Conservation (phyloP, 1,284 basidiomycete species). For the Malassezia sympodialis region DNA sequence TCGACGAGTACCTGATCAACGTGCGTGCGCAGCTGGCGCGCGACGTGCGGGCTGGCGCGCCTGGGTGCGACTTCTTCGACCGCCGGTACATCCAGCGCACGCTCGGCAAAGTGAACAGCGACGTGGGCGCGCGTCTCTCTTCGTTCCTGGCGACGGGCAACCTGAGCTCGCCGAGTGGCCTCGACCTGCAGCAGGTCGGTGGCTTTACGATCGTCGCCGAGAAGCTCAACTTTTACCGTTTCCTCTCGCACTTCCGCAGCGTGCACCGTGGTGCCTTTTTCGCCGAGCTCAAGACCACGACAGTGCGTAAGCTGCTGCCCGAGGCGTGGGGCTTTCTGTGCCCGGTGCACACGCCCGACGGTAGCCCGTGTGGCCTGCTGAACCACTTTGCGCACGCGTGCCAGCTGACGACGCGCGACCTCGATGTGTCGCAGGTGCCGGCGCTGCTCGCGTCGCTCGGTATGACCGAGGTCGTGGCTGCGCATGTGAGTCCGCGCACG, state of each 20-base stretch:
- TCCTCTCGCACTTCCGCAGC: constrained; percentile 95
- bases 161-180: constrained; percentile 81
- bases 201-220: constrained; percentile 98
- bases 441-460: constrained; percentile 74
- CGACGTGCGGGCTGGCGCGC: constrained; percentile 65
- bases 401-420: constrained; percentile 71
- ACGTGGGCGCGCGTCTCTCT: constrained; percentile 77
- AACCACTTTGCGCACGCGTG: constrained; percentile 94
- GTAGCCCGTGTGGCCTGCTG: constrained; percentile 89
- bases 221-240: constrained; percentile 97
- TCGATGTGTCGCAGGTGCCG: constrained; percentile 69
- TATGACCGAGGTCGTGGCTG: constrained; percentile 81
- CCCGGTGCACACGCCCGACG: constrained; percentile 97
- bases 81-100: constrained; percentile 73
- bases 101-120: constrained; percentile 71
- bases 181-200: constrained; percentile 91
- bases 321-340: constrained; percentile 99
- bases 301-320: constrained; percentile 89
- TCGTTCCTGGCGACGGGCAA: constrained; percentile 98
- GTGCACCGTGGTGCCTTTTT: constrained; percentile 99
- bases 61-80: constrained; percentile 71
- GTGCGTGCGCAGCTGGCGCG: constrained; percentile 63
- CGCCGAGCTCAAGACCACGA: constrained; percentile 94
- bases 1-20: constrained; percentile 76
- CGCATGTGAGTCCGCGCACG: constrained; percentile 63